Percentiles rank a stretch among this genome's conserved stretches.
phyloP scores from a whole-genome alignment of 1,284 basidiomycete genomes.

The Austroboletus niveus region DNA sequence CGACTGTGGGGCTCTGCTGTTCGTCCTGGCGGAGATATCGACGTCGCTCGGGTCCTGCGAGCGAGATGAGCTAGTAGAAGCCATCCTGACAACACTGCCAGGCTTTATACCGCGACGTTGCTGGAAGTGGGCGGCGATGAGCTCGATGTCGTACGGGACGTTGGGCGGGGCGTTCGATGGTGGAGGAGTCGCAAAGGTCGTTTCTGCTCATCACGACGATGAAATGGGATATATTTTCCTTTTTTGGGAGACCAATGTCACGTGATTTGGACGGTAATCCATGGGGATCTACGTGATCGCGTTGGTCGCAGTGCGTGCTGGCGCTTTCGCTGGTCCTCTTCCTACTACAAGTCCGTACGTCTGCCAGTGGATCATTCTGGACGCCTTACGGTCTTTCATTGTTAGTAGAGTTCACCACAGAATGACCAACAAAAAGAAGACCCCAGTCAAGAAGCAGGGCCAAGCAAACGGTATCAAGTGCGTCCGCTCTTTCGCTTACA shows the following conservation, averaged over 20 bases:
- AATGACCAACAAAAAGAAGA: conserved; percentile 42
- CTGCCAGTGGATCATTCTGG: conserved; percentile 8
- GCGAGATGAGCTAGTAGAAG: conserved; percentile 6
- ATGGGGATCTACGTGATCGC: conserved; percentile 8
- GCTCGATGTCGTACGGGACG: background rate
- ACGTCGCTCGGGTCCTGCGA: conserved; percentile 10
- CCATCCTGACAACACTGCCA: conserved; percentile 5
- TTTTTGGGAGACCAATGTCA: conserved; percentile 1
- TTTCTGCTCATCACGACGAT: background rate
- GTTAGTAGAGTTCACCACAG: conserved; percentile 3
- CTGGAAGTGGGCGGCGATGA: background rate
- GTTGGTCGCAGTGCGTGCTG: background rate
- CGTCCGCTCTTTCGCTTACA: conserved; percentile 8
- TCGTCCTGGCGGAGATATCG: conserved; percentile 5
- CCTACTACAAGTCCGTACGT: background rate
- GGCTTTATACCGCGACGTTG: background rate
- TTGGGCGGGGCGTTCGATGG: conserved; percentile 9
- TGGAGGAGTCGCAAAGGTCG: background rate
- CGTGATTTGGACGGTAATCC: conserved; percentile 9
- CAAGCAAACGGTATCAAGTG: conserved; percentile 28
- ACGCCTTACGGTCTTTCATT: conserved; percentile 9
- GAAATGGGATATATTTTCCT: conserved; percentile 12
- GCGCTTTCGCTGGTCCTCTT: background rate
- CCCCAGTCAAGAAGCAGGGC: conserved; percentile 31
- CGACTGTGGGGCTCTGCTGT: conserved; percentile 11